Conservation (phyloP, 495 filamentous ascomycete species). For the Zalerion maritima region DNA sequence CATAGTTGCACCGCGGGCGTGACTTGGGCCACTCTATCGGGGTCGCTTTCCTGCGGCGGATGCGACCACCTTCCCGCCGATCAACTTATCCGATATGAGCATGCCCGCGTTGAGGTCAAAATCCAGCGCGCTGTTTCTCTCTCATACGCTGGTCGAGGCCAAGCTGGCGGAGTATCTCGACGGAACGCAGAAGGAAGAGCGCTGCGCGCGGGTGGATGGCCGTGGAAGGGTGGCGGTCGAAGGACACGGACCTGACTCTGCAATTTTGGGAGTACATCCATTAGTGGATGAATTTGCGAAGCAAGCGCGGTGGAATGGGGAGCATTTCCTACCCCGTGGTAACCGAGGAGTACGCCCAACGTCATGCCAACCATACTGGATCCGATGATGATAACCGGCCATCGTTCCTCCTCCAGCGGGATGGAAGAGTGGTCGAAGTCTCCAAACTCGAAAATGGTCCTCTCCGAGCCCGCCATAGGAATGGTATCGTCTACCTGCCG, state of each 20-base stretch:
- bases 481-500: too few relatives aligned
- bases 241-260: slow-evolving; percentile 3
- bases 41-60: slow-evolving; percentile 3
- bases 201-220: slow-evolving; percentile 3
- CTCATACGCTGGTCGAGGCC: slow-evolving; percentile 1
- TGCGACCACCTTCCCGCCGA: slow-evolving; percentile 2
- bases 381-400: slow-evolving; percentile 3
- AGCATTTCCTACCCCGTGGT: too few relatives aligned
- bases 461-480: too few relatives aligned
- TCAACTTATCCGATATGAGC: slow-evolving; percentile 1
- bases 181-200: slow-evolving; percentile 3
- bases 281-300: too few relatives aligned
- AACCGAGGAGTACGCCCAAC: slow-evolving; percentile 1
- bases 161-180: slow-evolving; percentile 4
- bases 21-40: slow-evolving; percentile 1
- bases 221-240: slow-evolving; percentile 4
- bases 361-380: slow-evolving; percentile 3
- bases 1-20: slow-evolving; percentile 1
- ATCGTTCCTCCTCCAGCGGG: slow-evolving; percentile 1
- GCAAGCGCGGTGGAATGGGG: too few relatives aligned
- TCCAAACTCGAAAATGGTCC: too few relatives aligned
- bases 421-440: slow-evolving; percentile 3
- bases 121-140: slow-evolving; percentile 2
- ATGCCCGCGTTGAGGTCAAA: slow-evolving; percentile 3
- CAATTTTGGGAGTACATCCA: too few relatives aligned